Evolutionary conservation across 306 rosid species (phyloP).

Genomic region (barrel medic (Medicago truncatula)): MtrunA17r5.0-ANR NC_053043.1:47734501-47735000

Average conservation of each 20-base stretch:
- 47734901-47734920: conserved; percentile 47
- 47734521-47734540: conserved; percentile 27
- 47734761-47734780: conserved; percentile 44
- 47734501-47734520: conserved; percentile 38
- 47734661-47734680: conserved; percentile 4
- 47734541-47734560: conserved; percentile 21
- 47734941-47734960: conserved; percentile 73
- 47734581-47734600: conserved; percentile 36
- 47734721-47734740: conserved; percentile 40
- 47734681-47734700: conserved; percentile 46
- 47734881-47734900: conserved; percentile 34
- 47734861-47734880: conserved; percentile 39
- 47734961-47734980: conserved; percentile 81
- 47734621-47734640: conserved; percentile 31
- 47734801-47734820: conserved; percentile 49
- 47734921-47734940: conserved; percentile 35
- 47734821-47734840: conserved; percentile 1
- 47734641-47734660: conserved; percentile 20
- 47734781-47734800: conserved; percentile 50
- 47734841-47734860: conserved; percentile 34
- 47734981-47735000: conserved; percentile 62
- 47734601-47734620: conserved; percentile 26
- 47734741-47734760: conserved; percentile 54
- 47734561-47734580: conserved; percentile 33
- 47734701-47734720: conserved; percentile 38